Evolutionary conservation across 805 yeast species (phyloP).

Genomic region (Metschnikowia similis): DNA sequence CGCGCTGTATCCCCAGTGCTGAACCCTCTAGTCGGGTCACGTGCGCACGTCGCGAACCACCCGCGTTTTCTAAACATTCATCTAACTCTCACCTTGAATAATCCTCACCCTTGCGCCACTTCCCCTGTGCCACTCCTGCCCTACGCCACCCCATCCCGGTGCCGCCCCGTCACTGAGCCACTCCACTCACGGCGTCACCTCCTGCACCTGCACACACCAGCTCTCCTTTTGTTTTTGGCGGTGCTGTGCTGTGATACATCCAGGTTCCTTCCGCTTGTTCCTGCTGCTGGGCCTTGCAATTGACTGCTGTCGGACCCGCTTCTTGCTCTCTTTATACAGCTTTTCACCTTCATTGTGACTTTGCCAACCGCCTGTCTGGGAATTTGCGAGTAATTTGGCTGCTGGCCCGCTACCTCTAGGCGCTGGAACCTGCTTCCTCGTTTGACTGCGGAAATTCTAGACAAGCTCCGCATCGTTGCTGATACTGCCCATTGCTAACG

Average conservation of each 20-base stretch:
- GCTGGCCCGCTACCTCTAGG: no score
- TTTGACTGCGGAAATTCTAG: no score
- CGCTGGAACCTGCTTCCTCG: no score
- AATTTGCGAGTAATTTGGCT: no score
- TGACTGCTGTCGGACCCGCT: not conserved
- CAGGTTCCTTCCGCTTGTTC: not conserved
- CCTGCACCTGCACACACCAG: no score
- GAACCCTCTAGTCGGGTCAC: not conserved
- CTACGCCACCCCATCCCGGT: not conserved
- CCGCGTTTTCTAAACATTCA: not conserved
- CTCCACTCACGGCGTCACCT: no score
- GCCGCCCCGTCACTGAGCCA: no score
- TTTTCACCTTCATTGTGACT: not conserved
- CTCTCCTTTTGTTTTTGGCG: no score
- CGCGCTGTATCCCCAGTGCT: no score
- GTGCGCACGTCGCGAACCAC: conserved; percentile 2
- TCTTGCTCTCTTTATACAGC: not conserved
- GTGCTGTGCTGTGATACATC: not conserved
- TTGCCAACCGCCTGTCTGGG: not conserved
- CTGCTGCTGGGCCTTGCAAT: not conserved
- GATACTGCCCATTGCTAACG: no score
- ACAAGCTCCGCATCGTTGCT: no score
- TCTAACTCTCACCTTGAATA: not conserved
- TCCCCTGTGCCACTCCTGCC: not conserved
- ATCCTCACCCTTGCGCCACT: not conserved